A percentile compares a stretch with the other conserved stretches of the same genome.
Evolutionary conservation across 2,329 filamentous ascomycete species (phyloP).

Genomic region (Scedosporium aurantiacum): DNA sequence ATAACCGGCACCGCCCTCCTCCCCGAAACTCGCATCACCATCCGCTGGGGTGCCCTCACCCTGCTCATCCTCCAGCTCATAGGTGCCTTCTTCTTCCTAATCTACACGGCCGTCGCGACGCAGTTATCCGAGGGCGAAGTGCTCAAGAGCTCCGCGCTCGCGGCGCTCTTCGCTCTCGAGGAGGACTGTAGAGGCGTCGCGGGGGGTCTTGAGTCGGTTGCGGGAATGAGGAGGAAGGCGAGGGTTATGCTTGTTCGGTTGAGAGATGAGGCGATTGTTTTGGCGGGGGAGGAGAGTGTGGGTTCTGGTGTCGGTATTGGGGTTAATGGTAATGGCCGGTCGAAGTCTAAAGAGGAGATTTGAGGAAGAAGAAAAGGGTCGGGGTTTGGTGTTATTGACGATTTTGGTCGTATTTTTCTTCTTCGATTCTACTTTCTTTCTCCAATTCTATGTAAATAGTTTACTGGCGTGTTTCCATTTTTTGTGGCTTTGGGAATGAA

Average conservation of each 20-base stretch:
- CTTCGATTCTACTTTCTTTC: background rate
- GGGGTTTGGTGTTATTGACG: background rate
- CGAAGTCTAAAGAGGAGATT: background rate
- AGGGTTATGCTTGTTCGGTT: constrained; percentile 9
- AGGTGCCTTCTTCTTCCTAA: constrained; percentile 12
- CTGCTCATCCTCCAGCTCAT: constrained; percentile 15
- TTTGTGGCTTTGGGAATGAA: too few relatives aligned
- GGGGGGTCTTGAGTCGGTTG: constrained; percentile 8
- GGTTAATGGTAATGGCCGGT: background rate
- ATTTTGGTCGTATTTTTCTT: background rate
- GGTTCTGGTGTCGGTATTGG: constrained; percentile 2
- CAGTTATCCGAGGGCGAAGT: constrained; percentile 12
- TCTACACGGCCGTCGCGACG: constrained; percentile 16
- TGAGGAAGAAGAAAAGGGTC: background rate
- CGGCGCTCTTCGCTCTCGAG: constrained; percentile 16
- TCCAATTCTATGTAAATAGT: too few relatives aligned
- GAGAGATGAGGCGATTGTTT: constrained; percentile 4
- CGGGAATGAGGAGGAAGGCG: constrained; percentile 9
- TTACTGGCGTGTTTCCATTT: too few relatives aligned
- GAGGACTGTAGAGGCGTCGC: constrained; percentile 7
- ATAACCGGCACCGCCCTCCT: constrained; percentile 11
- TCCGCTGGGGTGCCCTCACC: constrained; percentile 16
- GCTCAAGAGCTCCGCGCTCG: constrained; percentile 17
- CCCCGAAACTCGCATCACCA: constrained; percentile 11
- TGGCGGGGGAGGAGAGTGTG: constrained; percentile 5